These are phyloP conservation scores for Pontederia paniculata DNA, from an alignment of 176 grass and related monocot species.

Conservation along the genomic window DNA sequence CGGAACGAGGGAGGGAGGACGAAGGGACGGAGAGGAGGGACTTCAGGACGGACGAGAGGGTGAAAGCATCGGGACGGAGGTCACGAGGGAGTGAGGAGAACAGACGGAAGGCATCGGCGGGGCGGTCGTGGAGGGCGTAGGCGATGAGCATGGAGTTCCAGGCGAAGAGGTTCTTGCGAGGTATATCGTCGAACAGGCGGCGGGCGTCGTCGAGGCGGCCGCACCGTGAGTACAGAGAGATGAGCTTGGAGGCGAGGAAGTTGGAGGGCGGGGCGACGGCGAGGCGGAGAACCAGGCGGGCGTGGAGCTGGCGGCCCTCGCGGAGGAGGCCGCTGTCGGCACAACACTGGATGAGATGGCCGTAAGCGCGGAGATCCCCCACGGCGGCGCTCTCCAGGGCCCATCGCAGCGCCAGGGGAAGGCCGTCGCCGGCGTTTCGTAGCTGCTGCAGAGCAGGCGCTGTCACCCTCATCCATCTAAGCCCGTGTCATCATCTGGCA, in stretches of 20 bases:
- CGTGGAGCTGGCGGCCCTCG: conserved; percentile 41
- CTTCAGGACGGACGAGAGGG: conserved; percentile 50
- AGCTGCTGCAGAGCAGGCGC: conserved; percentile 12
- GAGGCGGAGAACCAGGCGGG: conserved; percentile 29
- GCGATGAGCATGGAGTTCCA: conserved; percentile 73
- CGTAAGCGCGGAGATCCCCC: conserved; percentile 36
- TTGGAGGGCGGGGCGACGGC: conserved; percentile 32
- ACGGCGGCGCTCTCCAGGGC: neutral
- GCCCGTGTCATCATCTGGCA: too few relatives aligned
- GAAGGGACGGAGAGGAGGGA: conserved; percentile 29
- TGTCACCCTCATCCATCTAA: conserved; percentile 33
- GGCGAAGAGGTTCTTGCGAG: conserved; percentile 38
- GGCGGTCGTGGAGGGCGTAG: conserved; percentile 40
- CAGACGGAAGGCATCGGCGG: conserved; percentile 28
- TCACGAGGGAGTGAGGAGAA: conserved; percentile 26
- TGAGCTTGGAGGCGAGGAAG: conserved; percentile 65
- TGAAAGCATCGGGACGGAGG: conserved; percentile 40
- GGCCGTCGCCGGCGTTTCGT: conserved; percentile 5
- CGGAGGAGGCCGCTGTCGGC: conserved; percentile 27
- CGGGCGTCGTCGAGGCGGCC: conserved; percentile 31
- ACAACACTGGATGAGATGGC: conserved; percentile 48
- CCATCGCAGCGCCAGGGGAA: neutral
- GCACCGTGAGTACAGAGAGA: conserved; percentile 51
- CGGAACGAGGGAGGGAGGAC: conserved; percentile 12
- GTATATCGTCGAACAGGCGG: conserved; percentile 52